Percentiles rank a stretch among this genome's conserved stretches.
These are phyloP conservation scores for Byssothecium circinans DNA, from an alignment of 2,329 filamentous ascomycete genomes.

Conservation along the genomic window DNA sequence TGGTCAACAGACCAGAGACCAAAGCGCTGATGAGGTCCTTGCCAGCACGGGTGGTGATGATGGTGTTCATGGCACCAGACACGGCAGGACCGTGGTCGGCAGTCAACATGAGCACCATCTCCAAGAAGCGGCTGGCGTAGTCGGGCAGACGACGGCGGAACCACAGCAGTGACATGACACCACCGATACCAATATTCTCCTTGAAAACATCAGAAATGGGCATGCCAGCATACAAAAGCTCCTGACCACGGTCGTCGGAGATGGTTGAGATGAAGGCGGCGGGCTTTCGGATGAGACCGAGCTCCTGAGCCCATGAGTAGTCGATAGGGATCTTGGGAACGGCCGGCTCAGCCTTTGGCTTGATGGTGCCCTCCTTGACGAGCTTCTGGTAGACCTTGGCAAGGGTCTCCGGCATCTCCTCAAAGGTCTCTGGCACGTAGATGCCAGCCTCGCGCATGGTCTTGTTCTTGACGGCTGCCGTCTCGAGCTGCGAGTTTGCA, in stretches of 20 bases:
- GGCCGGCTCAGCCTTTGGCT: constrained; percentile 82
- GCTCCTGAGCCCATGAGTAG: constrained; percentile 99
- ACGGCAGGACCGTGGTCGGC: constrained; percentile 98
- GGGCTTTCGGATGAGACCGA: constrained; percentile 98
- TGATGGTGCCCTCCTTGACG: constrained; percentile 80
- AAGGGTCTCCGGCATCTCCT: constrained; percentile 82
- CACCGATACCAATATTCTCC: constrained; percentile 98
- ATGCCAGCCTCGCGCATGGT: constrained; percentile 94
- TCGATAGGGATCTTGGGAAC: constrained; percentile 99
- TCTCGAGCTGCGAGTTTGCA: constrained; percentile 99
- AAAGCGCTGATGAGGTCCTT: constrained; percentile 97
- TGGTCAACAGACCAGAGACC: constrained; percentile 95
- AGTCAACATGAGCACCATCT: constrained; percentile 99
- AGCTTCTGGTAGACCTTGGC: constrained; percentile 84
- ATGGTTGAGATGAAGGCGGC: constrained; percentile 99
- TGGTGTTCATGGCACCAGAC: constrained; percentile 99
- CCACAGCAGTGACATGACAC: constrained; percentile 99
- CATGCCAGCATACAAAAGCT: constrained; percentile 98
- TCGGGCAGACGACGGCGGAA: constrained; percentile 96
- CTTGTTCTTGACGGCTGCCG: constrained; percentile 95
- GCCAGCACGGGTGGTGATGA: constrained; percentile 98
- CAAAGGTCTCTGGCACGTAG: constrained; percentile 92
- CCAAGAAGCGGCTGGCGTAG: constrained; percentile 97
- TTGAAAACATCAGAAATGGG: constrained; percentile 99
- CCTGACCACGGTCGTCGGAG: constrained; percentile 98